phyloP scores from a whole-genome alignment of 192 early-diverging fungal species.

The Radiomyces spectabilis region DNA sequence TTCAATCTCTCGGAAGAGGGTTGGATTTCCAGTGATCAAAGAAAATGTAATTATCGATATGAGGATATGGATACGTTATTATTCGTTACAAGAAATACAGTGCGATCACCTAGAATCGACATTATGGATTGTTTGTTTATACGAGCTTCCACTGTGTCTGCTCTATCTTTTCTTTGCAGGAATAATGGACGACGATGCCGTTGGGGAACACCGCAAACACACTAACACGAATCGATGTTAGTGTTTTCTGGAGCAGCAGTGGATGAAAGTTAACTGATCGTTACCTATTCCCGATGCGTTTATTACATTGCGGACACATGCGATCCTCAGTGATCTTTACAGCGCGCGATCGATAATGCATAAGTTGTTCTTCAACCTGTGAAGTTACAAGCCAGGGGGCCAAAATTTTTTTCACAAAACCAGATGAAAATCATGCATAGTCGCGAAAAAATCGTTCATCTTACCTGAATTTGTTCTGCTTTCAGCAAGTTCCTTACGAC shows the following conservation, averaged over 20 bases:
- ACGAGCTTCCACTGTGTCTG: constrained; percentile 24
- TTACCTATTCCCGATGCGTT: constrained; percentile 54
- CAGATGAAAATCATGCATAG: not conserved
- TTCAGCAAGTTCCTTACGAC: constrained; percentile 65
- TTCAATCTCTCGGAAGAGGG: no score
- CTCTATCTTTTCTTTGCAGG: constrained; percentile 54
- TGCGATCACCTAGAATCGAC: no score
- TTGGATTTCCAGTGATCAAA: no score
- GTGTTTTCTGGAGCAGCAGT: no score
- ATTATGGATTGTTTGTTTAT: no score
- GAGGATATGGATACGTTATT: no score
- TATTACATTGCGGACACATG: constrained; percentile 67
- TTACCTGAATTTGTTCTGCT: constrained; percentile 59
- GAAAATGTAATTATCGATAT: no score
- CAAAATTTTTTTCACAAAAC: no score
- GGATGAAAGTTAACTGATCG: not conserved
- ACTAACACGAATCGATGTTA: constrained; percentile 21
- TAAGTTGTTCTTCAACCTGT: constrained; percentile 61
- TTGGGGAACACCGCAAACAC: constrained; percentile 72
- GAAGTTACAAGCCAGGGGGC: no score
- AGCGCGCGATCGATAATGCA: constrained; percentile 44
- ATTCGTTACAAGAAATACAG: no score
- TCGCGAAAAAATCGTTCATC: not conserved
- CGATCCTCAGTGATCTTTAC: constrained; percentile 69
- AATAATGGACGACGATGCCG: constrained; percentile 67